Conservation (phyloP, 139 green algal species). For the Coelastrella sp. region DNA sequence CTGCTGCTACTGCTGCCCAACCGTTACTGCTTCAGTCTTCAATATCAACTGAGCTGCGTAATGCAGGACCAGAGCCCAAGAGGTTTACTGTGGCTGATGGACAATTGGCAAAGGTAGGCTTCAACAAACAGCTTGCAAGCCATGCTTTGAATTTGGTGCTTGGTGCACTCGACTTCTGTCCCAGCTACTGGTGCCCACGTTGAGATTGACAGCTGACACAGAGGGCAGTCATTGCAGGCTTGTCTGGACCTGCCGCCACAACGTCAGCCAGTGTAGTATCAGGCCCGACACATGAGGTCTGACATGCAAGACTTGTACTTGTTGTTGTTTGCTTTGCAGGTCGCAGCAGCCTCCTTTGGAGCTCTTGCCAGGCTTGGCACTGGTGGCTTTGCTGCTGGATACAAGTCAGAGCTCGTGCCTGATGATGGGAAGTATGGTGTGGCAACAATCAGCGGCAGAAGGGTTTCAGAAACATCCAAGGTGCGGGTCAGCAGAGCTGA, state of each 20-base stretch:
- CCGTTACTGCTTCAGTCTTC: neutral
- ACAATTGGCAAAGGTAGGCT: conserved; percentile 50
- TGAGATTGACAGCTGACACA: too few species aligned
- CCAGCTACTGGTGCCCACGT: too few species aligned
- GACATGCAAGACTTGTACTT: too few species aligned
- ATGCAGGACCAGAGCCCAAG: conserved; percentile 63
- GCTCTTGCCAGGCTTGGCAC: conserved; percentile 63
- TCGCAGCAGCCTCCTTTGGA: conserved; percentile 52
- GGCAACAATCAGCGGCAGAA: conserved; percentile 36
- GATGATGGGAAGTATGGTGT: conserved; percentile 64
- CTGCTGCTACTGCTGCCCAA: neutral
- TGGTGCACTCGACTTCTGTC: too few species aligned
- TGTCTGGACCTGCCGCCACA: too few species aligned
- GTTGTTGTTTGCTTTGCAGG: conserved; percentile 25
- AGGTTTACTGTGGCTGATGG: conserved; percentile 61
- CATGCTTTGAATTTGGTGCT: too few species aligned
- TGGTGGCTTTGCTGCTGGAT: conserved; percentile 71
- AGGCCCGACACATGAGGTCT: too few species aligned
- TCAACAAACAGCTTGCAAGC: too few species aligned
- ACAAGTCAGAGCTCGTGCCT: conserved; percentile 46
- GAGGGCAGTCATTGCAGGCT: neutral
- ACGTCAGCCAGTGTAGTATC: neutral
- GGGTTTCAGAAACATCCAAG: conserved; percentile 63
- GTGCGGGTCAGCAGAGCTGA: neutral
- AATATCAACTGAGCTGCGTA: conserved; percentile 12